A percentile compares a stretch with the other conserved stretches of the same genome.
Evolutionary conservation across 495 filamentous ascomycete genomes (phyloP).

Genomic region (Aspergillus egyptiacus): DNA sequence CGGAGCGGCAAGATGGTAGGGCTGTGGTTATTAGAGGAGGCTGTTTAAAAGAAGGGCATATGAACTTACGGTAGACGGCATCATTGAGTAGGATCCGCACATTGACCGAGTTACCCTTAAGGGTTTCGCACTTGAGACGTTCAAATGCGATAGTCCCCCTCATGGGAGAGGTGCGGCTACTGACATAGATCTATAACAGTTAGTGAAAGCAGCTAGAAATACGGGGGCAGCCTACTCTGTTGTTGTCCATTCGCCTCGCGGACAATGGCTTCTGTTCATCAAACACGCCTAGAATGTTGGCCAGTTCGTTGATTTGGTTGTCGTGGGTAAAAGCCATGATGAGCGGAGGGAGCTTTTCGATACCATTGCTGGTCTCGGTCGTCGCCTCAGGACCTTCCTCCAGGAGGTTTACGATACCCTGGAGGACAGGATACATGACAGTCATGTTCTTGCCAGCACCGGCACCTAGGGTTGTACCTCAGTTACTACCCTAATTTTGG

Average conservation of each 20-base stretch:
- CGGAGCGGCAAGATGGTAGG: slow-evolving; percentile 37
- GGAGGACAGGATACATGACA: slow-evolving; percentile 16
- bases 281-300: slow-evolving; percentile 48
- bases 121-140: slow-evolving; percentile 35
- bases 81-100: slow-evolving; percentile 49
- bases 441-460: slow-evolving; percentile 26
- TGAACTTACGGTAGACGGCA: slow-evolving; percentile 42
- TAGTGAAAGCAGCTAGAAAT: background rate
- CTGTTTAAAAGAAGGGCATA: background rate
- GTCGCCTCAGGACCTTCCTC: slow-evolving; percentile 37
- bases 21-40: slow-evolving; percentile 9
- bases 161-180: slow-evolving; percentile 47
- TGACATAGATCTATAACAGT: slow-evolving; percentile 29
- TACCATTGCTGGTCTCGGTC: slow-evolving; percentile 30
- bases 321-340: slow-evolving; percentile 53
- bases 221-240: slow-evolving; percentile 19
- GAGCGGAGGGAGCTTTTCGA: slow-evolving; percentile 40
- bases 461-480: slow-evolving; percentile 33
- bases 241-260: slow-evolving; percentile 3
- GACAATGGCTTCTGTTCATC: slow-evolving; percentile 40
- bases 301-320: slow-evolving; percentile 53
- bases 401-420: slow-evolving; percentile 42
- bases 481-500: background rate
- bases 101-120: slow-evolving; percentile 13
- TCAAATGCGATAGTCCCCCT: slow-evolving; percentile 51